Evolutionary conservation across 2,329 filamentous ascomycete genomes (phyloP).

Genomic region (Sclerotinia spermophila): DNA sequence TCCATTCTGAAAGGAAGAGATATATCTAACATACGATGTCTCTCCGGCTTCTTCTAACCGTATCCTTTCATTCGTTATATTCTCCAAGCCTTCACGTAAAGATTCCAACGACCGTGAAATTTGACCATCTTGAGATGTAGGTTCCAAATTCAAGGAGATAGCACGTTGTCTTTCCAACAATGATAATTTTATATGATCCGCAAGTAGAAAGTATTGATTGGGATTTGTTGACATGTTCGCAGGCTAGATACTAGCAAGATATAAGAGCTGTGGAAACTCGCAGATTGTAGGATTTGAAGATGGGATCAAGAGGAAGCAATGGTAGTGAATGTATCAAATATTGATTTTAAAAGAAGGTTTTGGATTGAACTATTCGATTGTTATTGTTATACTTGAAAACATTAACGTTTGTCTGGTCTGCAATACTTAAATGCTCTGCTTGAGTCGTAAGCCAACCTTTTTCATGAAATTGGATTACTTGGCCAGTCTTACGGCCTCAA

Average conservation of each 20-base stretch:
- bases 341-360: not conserved
- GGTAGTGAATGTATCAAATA: not conserved
- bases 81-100: constrained; percentile 73
- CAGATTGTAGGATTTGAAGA: not conserved
- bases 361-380: not conserved
- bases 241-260: not conserved
- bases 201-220: constrained; percentile 83
- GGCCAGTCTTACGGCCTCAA: not conserved
- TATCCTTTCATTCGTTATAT: constrained; percentile 60
- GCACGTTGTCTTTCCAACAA: constrained; percentile 88
- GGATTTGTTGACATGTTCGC: constrained; percentile 50
- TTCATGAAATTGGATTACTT: not conserved
- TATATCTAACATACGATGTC: constrained; percentile 49
- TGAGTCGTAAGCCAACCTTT: not conserved
- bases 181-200: constrained; percentile 95
- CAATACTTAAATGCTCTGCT: not conserved
- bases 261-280: not conserved
- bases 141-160: constrained; percentile 72
- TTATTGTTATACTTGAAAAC: not conserved
- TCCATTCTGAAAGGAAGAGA: not conserved
- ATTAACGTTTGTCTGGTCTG: not conserved
- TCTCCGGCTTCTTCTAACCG: constrained; percentile 63
- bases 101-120: constrained; percentile 86
- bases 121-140: constrained; percentile 72
- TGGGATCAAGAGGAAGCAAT: not conserved